Percentiles rank a stretch among this genome's conserved stretches.
Conservation (phyloP, 2,329 filamentous ascomycete genomes). For the Lojkania enalia region DNA sequence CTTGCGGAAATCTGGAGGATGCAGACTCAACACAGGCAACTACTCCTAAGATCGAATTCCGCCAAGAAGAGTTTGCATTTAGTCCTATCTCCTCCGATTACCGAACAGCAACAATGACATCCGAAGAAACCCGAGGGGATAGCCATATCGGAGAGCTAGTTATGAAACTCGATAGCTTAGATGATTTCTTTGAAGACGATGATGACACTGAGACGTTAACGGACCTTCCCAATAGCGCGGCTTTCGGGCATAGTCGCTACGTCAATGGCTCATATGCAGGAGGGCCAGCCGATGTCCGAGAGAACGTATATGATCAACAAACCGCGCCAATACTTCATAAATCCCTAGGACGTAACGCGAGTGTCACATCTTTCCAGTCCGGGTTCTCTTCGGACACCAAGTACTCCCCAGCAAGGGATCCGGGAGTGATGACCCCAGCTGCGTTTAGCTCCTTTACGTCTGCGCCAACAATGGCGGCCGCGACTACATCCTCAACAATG, state of each 20-base stretch:
- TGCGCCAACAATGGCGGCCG: slow-evolving; percentile 8
- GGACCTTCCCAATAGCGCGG: slow-evolving; percentile 37
- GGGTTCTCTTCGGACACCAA: slow-evolving; percentile 73
- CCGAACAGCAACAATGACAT: slow-evolving; percentile 89
- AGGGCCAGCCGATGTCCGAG: slow-evolving; percentile 66
- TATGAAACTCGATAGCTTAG: slow-evolving; percentile 58
- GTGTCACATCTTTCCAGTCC: slow-evolving; percentile 78
- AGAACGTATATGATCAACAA: slow-evolving; percentile 89
- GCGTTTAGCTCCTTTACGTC: slow-evolving; percentile 51
- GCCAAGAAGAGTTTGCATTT: slow-evolving; percentile 83
- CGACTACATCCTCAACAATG: not conserved
- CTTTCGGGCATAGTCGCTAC: slow-evolving; percentile 31
- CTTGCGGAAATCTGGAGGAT: slow-evolving; percentile 64
- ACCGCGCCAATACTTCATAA: slow-evolving; percentile 88
- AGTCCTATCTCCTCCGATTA: slow-evolving; percentile 67
- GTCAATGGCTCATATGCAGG: slow-evolving; percentile 30
- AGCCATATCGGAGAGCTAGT: slow-evolving; percentile 82
- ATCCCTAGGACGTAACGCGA: slow-evolving; percentile 72
- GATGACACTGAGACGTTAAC: slow-evolving; percentile 43
- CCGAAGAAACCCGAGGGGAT: slow-evolving; percentile 75
- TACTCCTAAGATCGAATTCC: slow-evolving; percentile 89
- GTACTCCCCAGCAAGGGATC: slow-evolving; percentile 60
- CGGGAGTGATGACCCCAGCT: slow-evolving; percentile 60
- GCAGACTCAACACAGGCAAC: slow-evolving; percentile 61
- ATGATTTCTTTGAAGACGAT: slow-evolving; percentile 59